Percentiles rank a stretch among this genome's conserved stretches.
phyloP scores from a whole-genome alignment of 176 grass and related monocot genomes.

The Eremochloa ophiuroides region DNA sequence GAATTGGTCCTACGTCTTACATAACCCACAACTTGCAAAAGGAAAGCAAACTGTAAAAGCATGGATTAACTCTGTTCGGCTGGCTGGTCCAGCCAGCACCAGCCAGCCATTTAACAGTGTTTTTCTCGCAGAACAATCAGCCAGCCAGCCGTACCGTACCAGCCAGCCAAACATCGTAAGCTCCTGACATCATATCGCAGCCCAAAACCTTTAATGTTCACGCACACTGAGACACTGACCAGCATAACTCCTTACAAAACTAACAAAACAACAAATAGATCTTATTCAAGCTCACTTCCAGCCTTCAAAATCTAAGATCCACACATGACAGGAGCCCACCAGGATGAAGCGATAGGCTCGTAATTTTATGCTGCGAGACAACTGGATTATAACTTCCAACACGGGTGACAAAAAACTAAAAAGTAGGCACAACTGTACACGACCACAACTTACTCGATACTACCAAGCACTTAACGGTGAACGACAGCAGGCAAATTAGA shows the following conservation, averaged over 20 bases:
- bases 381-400: neutral
- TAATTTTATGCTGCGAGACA: conserved; percentile 44
- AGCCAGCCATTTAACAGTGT: too few species aligned
- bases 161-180: too few species aligned
- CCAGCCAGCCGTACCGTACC: too few species aligned
- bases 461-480: neutral
- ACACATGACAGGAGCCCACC: neutral
- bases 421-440: neutral
- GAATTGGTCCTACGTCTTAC: neutral
- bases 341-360: conserved; percentile 1
- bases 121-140: too few species aligned
- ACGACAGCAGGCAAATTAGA: neutral
- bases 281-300: neutral
- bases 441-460: neutral
- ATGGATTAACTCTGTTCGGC: too few species aligned
- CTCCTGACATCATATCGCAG: neutral
- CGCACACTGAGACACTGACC: neutral
- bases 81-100: too few species aligned
- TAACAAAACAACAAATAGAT: neutral
- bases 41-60: neutral
- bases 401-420: neutral
- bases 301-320: neutral
- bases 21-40: neutral
- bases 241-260: neutral
- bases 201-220: neutral